Conservation (phyloP, 164 flowering plant genomes). For the Taxillus chinensis region DNA sequence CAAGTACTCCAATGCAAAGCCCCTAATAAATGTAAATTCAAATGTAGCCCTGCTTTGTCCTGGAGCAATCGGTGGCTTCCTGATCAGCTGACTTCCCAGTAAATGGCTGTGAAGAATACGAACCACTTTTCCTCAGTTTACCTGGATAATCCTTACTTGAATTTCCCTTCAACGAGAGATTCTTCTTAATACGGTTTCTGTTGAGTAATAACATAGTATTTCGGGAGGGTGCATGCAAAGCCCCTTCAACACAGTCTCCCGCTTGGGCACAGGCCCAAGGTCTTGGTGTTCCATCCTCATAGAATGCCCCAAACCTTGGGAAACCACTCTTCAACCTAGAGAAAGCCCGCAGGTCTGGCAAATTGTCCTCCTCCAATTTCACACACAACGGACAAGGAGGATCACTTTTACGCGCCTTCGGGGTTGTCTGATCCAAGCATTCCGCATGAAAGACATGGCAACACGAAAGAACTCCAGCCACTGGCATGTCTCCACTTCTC, state of each 20-base stretch:
- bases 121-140: slow-evolving; percentile 38
- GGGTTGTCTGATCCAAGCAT: slow-evolving; percentile 76
- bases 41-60: slow-evolving; percentile 22
- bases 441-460: slow-evolving; percentile 88
- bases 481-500: slow-evolving; percentile 83
- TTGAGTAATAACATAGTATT: slow-evolving; percentile 48
- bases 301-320: slow-evolving; percentile 38
- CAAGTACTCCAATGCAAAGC: too few relatives aligned
- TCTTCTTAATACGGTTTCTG: slow-evolving; percentile 51
- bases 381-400: slow-evolving; percentile 83
- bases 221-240: slow-evolving; percentile 50
- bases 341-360: slow-evolving; percentile 26
- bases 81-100: slow-evolving; percentile 34
- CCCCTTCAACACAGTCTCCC: slow-evolving; percentile 80
- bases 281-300: slow-evolving; percentile 56
- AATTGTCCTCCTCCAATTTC: slow-evolving; percentile 32
- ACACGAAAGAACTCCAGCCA: slow-evolving; percentile 79
- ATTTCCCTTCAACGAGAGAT: slow-evolving; percentile 47
- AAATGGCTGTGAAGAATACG: slow-evolving; percentile 29
- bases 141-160: slow-evolving; percentile 51
- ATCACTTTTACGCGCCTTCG: slow-evolving; percentile 53
- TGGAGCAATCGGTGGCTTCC: slow-evolving; percentile 34
- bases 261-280: slow-evolving; percentile 76
- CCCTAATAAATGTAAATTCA: slow-evolving; percentile 15
- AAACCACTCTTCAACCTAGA: slow-evolving; percentile 34